phyloP scores from a whole-genome alignment of 148 eudicot genomes.

The Drosera capensis region DNA sequence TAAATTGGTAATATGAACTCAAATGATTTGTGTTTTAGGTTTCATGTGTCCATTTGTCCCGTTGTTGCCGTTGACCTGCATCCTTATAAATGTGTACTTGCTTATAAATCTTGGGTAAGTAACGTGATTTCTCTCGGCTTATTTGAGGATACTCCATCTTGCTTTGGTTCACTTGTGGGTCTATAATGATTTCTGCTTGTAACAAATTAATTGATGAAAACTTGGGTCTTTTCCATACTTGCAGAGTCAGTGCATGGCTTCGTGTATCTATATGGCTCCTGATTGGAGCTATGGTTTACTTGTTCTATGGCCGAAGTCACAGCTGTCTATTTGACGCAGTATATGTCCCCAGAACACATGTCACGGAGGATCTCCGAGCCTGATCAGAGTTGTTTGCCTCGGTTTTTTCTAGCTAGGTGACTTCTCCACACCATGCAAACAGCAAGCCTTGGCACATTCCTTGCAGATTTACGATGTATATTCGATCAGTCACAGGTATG shows the following conservation, averaged over 20 bases:
- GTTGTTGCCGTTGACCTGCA: constrained; percentile 40
- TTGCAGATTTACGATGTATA: too few species aligned
- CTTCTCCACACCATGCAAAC: too few species aligned
- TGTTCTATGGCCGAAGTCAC: constrained; percentile 40
- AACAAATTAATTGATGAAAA: not conserved
- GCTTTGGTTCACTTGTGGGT: not conserved
- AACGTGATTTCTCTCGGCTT: not conserved
- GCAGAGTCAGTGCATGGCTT: constrained; percentile 40
- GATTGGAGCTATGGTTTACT: constrained; percentile 33
- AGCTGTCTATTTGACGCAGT: constrained; percentile 20
- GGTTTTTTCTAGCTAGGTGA: too few species aligned
- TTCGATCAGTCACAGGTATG: too few species aligned
- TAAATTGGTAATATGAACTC: not conserved
- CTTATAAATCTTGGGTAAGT: constrained; percentile 64
- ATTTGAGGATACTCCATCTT: not conserved
- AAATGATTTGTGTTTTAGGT: constrained; percentile 25
- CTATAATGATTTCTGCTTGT: not conserved
- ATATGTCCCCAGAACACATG: constrained; percentile 11
- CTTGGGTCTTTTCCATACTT: constrained; percentile 1
- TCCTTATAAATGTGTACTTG: constrained; percentile 53
- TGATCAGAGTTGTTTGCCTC: too few species aligned
- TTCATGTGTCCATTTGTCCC: constrained; percentile 66
- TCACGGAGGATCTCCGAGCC: constrained; percentile 1
- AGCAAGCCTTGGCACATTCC: too few species aligned
- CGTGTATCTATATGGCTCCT: constrained; percentile 47